These are phyloP conservation scores for Penicillium janthinellum DNA, from an alignment of 2,329 filamentous ascomycete species.

Conservation along the genomic window DNA sequence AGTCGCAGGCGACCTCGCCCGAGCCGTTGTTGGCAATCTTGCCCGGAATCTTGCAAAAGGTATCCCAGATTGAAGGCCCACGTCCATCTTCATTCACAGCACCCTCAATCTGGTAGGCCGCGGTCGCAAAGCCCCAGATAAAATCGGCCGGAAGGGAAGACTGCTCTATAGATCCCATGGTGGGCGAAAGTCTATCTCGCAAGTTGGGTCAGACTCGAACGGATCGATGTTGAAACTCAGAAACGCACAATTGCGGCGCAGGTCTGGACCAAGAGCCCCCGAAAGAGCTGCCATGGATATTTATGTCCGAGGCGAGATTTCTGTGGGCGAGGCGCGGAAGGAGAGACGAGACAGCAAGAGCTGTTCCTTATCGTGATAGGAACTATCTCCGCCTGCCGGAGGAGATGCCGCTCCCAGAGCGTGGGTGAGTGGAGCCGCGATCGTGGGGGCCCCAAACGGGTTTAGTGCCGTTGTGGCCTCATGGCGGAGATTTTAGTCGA, in stretches of 20 bases:
- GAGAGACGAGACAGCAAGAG: constrained; percentile 6
- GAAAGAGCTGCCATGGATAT: constrained; percentile 9
- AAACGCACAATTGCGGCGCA: constrained; percentile 2
- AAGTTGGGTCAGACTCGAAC: not conserved
- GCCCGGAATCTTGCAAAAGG: constrained; percentile 77
- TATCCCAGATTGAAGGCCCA: constrained; percentile 84
- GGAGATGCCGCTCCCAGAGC: constrained; percentile 23
- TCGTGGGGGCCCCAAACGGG: constrained; percentile 9
- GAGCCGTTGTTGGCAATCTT: constrained; percentile 79
- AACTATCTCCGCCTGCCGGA: constrained; percentile 28
- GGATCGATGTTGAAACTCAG: not conserved
- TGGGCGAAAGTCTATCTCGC: constrained; percentile 7
- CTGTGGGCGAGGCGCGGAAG: constrained; percentile 1
- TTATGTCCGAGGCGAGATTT: constrained; percentile 9
- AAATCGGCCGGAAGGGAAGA: constrained; percentile 66
- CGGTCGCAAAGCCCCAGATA: constrained; percentile 78
- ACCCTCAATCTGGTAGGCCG: constrained; percentile 86
- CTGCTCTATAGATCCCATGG: constrained; percentile 31
- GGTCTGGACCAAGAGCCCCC: not conserved
- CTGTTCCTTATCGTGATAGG: constrained; percentile 30
- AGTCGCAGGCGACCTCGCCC: constrained; percentile 80
- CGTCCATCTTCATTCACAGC: constrained; percentile 73
- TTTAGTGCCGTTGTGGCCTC: not conserved
- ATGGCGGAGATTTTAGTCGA: not conserved
- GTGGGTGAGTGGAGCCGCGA: constrained; percentile 18